Base-by-base conservation (phyloP, 495 filamentous ascomycete species). In the Trichodelitschia bisporula region DNA sequence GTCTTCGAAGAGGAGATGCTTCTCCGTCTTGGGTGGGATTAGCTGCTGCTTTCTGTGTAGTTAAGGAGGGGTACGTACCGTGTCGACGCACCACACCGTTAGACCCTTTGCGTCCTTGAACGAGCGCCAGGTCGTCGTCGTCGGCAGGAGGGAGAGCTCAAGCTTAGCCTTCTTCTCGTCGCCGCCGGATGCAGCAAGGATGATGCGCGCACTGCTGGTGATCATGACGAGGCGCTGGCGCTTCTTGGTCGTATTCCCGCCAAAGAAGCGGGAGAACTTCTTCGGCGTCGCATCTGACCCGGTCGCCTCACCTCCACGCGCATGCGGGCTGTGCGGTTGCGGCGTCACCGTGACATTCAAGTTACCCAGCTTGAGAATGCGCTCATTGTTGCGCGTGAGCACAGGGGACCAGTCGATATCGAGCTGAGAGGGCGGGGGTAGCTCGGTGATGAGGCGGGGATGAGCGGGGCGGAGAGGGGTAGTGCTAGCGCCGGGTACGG, bases 351-450 rank as follows among this genome's bases (percentile, higher is more conserved):
- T 55, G 6, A 95, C 80, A 42, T 78, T 61, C 31, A 90, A 51
- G 41, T 95, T 90, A 2, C 89, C 89, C 15, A 99, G 59, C 45
- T 90, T 92, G 36, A 99, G 47, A 33, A 99, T 99, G 29, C 89
- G 62, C 54, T 99, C 89, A 43, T 93, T 92, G 34, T 63, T 67
- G 33, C 67, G 72, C 18, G 77, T 91, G 32, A 99, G 53, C 2
- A 99, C 89, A 5, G 89, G 89, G 1, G 84, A 93, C 89, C 89
- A 99, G 51, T 95, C 89, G 34, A 99, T 91, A 49, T 99, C 89
- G 11, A 99, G 59, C 47, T 99, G 89, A 34, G 75, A 90, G 6
- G 89, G 89, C 18, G 89, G 83, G 1, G 89, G 82, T 16, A 99
- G 59, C 47, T 99, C 89, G 1, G 89, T 95, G 34, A 95, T 86